Base-by-base conservation (phyloP, 129 eudicot species). In the Arctium lappa region DNA sequence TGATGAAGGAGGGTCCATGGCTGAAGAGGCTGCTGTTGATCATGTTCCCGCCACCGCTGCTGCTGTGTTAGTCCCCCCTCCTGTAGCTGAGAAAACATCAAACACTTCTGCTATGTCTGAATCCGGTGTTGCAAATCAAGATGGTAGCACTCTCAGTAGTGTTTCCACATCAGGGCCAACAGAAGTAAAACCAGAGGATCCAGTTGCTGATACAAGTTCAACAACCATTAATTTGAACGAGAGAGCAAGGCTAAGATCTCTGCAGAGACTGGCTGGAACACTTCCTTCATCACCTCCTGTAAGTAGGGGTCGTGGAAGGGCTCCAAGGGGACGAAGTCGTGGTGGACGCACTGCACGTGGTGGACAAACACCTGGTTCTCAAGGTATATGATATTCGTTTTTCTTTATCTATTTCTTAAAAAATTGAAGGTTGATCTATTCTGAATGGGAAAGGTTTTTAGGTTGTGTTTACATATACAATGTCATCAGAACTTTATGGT, bases 291-390 rank as follows among this genome's bases (percentile, higher is more conserved):
- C 89, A 65, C 69, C 92, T 34, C 37, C 89, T 6, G 76, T 80
- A 9, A 16, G 80, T n/a, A 92, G 99, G 83, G 99, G 89, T 12
- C 97, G 97, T 10, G 95, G 89, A 38, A 85, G 94, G 80, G 73
- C 31, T 15, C 40, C 39, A 18, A 91, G 97, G 7, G 97, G 94
- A 6, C 94, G 97, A 74, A 88, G 46, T 71, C 91, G 97, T n/a
- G 88, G 87, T 69, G 91, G 86, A 16, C 91, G 93, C 72, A 82
- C 90, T 68, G 84, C 80, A 3, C 91, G 95, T 42, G 91, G 95
- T 53, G 91, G 95, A 42, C 91, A 73, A 74, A 40, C 87, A 11
- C 87, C 93, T 36, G 91, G 90, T 39, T 85, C 86, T 31, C 89
- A 93, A 84, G 78, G 91, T 84, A 79, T 70, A 40, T 78, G 50